Evolutionary conservation across 805 yeast species (phyloP).

Genomic region (Citeromyces matritensis): DNA sequence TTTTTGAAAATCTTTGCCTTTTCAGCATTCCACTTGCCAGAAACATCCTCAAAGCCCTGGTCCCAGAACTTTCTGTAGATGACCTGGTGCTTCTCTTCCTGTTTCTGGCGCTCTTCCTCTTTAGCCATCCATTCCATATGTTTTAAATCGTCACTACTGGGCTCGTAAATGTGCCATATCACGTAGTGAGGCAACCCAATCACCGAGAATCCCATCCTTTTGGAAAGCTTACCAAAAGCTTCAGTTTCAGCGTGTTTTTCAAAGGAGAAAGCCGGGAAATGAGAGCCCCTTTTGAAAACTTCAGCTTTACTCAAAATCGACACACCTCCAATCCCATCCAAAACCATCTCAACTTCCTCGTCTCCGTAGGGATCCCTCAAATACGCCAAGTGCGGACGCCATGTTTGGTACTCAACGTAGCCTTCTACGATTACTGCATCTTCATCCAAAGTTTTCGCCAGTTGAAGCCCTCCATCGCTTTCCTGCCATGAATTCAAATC

Average conservation of each 20-base stretch:
- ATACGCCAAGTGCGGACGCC: slow-evolving; percentile 72
- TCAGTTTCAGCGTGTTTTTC: slow-evolving; percentile 82
- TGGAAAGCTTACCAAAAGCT: slow-evolving; percentile 75
- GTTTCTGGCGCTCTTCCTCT: slow-evolving; percentile 17
- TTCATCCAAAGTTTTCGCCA: slow-evolving; percentile 51
- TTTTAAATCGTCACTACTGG: slow-evolving; percentile 69
- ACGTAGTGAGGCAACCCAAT: slow-evolving; percentile 88
- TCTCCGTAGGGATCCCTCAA: slow-evolving; percentile 45
- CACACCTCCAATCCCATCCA: slow-evolving; percentile 85
- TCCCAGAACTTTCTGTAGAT: slow-evolving; percentile 63
- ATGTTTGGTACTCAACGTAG: slow-evolving; percentile 74
- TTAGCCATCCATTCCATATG: slow-evolving; percentile 56
- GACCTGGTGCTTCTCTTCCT: slow-evolving; percentile 46
- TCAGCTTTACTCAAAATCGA: slow-evolving; percentile 64
- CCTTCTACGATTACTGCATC: slow-evolving; percentile 86
- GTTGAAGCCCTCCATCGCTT: slow-evolving; percentile 55
- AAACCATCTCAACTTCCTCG: slow-evolving; percentile 36
- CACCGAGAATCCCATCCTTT: slow-evolving; percentile 62
- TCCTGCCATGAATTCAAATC: slow-evolving; percentile 97
- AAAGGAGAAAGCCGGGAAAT: slow-evolving; percentile 79
- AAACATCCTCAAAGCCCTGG: slow-evolving; percentile 65
- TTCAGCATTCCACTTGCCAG: slow-evolving; percentile 60
- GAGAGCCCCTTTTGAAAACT: slow-evolving; percentile 64
- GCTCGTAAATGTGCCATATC: slow-evolving; percentile 83
- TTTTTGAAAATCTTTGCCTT: slow-evolving; percentile 60